Conservation (phyloP, 176 grass and related monocot species). For the Oryza rufipogon region DNA sequence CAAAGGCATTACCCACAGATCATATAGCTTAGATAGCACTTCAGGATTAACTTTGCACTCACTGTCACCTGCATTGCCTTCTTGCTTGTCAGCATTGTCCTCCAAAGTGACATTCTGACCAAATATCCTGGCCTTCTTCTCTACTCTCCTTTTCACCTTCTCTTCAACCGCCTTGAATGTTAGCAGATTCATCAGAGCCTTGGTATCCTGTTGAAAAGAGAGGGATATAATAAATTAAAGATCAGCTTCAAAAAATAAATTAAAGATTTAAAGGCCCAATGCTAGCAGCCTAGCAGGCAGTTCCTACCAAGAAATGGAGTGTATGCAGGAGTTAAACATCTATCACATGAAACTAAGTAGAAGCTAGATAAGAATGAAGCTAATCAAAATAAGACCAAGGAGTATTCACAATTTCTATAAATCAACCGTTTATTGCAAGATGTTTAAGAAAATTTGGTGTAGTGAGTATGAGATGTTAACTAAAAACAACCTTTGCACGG, state of each 20-base stretch:
- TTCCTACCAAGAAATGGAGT: conserved; percentile 6
- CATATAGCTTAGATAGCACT: conserved; percentile 70
- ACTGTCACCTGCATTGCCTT: conserved; percentile 27
- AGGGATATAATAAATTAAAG: background rate
- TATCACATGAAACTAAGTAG: background rate
- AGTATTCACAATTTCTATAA: conserved; percentile 9
- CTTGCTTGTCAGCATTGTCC: conserved; percentile 34
- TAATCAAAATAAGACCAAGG: background rate
- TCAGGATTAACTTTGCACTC: conserved; percentile 72
- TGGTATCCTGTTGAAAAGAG: conserved; percentile 53
- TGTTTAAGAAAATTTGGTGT: background rate
- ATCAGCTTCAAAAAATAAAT: too few species aligned
- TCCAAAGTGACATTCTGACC: conserved; percentile 74
- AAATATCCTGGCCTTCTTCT: conserved; percentile 86
- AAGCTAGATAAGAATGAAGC: background rate
- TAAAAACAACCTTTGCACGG: conserved; percentile 63
- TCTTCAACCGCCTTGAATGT: conserved; percentile 87
- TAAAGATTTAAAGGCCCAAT: conserved; percentile 11
- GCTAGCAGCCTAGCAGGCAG: background rate
- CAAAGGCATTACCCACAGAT: conserved; percentile 91
- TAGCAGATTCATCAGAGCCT: conserved; percentile 79
- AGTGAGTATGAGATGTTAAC: background rate
- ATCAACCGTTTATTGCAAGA: conserved; percentile 1
- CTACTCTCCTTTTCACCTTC: conserved; percentile 85
- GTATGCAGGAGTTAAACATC: too few species aligned